Conservation (phyloP, 768 basidiomycete genomes). For the Suillus placidus region DNA sequence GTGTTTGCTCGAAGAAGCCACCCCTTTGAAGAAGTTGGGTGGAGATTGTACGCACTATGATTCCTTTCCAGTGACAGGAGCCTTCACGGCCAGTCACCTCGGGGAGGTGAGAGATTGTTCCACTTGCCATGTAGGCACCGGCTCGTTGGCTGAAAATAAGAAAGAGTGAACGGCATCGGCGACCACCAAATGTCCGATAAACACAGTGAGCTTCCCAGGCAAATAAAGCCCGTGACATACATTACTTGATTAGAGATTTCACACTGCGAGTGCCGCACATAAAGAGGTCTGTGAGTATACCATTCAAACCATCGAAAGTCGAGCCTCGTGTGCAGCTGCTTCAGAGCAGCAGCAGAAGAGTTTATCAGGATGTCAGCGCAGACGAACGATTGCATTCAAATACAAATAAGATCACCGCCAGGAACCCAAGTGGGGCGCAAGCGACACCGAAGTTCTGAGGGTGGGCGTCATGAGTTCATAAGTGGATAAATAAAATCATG, state of each 20-base stretch:
- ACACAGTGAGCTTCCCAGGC: background rate
- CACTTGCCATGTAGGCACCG: background rate
- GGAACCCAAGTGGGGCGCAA: slow-evolving; percentile 33
- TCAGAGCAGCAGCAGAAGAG: background rate
- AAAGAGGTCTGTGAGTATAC: background rate
- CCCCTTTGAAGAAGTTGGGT: background rate
- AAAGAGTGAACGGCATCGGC: background rate
- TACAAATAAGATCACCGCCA: slow-evolving; percentile 36
- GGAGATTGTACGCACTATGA: background rate
- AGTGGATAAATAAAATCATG: background rate
- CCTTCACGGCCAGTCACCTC: background rate
- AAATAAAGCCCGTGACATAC: background rate
- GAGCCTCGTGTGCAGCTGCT: background rate
- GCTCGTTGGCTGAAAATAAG: background rate
- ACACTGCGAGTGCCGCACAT: background rate
- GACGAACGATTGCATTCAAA: slow-evolving; percentile 32
- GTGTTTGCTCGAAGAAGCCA: background rate
- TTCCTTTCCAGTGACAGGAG: background rate
- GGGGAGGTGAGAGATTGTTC: background rate
- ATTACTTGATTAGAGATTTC: background rate
- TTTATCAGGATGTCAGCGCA: slow-evolving; percentile 25
- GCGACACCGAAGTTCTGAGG: slow-evolving; percentile 37
- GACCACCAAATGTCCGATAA: background rate
- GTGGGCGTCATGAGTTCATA: slow-evolving; percentile 18
- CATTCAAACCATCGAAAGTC: background rate